Percentiles rank a stretch among this genome's conserved stretches.
Evolutionary conservation across 202 grass and related monocot species (phyloP).

Genomic region (Schoenoplectus tabernaemontani): DNA sequence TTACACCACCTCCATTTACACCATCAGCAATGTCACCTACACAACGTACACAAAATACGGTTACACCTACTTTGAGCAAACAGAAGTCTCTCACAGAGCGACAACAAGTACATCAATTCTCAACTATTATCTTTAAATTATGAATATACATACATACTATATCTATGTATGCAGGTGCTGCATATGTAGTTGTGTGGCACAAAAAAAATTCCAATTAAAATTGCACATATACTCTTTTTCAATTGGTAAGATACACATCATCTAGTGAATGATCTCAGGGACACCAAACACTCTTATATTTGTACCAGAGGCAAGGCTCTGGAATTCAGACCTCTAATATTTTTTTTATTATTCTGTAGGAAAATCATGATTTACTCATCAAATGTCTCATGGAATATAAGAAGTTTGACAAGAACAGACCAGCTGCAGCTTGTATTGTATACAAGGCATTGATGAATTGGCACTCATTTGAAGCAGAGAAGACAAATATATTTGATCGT

Average conservation of each 20-base stretch:
- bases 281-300: background rate
- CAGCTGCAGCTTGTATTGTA: slow-evolving; percentile 70
- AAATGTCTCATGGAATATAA: slow-evolving; percentile 66
- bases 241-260: background rate
- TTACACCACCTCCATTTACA: slow-evolving; percentile 4
- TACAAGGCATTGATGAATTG: slow-evolving; percentile 87
- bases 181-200: too few relatives aligned
- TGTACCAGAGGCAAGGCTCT: background rate
- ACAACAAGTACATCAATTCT: slow-evolving; percentile 53
- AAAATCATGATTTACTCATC: slow-evolving; percentile 88
- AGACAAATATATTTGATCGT: slow-evolving; percentile 87
- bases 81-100: slow-evolving; percentile 72
- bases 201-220: background rate
- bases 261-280: background rate
- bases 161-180: slow-evolving; percentile 4
- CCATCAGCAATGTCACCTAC: background rate
- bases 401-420: slow-evolving; percentile 58
- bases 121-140: background rate
- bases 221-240: background rate
- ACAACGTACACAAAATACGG: background rate
- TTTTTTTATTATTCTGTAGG: slow-evolving; percentile 34
- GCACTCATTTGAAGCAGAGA: slow-evolving; percentile 94
- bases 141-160: background rate
- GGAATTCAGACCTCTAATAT: slow-evolving; percentile 14
- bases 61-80: slow-evolving; percentile 56